Evolutionary conservation across 1,284 basidiomycete genomes (phyloP).

Genomic region (Testicularia cyperi): DNA sequence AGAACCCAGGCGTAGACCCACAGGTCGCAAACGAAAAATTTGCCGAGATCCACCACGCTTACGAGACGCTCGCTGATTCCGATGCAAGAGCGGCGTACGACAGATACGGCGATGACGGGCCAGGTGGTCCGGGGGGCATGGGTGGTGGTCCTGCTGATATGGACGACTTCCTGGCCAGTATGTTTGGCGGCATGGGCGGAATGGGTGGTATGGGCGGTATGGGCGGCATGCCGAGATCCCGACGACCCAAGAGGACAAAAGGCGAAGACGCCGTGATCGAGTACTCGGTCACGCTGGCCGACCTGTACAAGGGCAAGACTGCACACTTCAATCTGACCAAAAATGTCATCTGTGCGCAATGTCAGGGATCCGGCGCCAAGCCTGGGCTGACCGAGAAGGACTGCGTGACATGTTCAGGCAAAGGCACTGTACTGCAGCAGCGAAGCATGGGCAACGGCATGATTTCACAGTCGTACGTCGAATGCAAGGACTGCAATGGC

Average conservation of each 20-base stretch:
- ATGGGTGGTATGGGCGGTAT: slow-evolving; percentile 34
- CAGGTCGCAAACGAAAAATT: slow-evolving; percentile 51
- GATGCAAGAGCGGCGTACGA: slow-evolving; percentile 52
- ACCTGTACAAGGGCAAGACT: slow-evolving; percentile 86
- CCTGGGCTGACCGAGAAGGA: slow-evolving; percentile 76
- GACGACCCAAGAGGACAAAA: slow-evolving; percentile 56
- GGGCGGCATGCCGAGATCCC: slow-evolving; percentile 60
- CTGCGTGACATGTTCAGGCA: slow-evolving; percentile 81
- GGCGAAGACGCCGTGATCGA: slow-evolving; percentile 64
- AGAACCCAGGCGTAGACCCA: slow-evolving; percentile 51
- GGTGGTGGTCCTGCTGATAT: slow-evolving; percentile 43
- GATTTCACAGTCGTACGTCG: slow-evolving; percentile 63
- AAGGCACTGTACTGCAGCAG: slow-evolving; percentile 71
- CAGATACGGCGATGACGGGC: slow-evolving; percentile 46
- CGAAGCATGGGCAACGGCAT: slow-evolving; percentile 52
- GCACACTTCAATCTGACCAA: slow-evolving; percentile 88
- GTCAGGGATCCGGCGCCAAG: slow-evolving; percentile 83
- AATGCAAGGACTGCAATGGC: slow-evolving; percentile 79
- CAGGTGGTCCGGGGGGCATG: slow-evolving; percentile 19
- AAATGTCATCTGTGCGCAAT: slow-evolving; percentile 75
- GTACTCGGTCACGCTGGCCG: slow-evolving; percentile 84
- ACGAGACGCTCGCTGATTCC: slow-evolving; percentile 54
- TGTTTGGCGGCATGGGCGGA: slow-evolving; percentile 51
- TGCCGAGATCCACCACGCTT: slow-evolving; percentile 54
- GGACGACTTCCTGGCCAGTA: slow-evolving; percentile 51